Evolutionary conservation across 1,284 basidiomycete species (phyloP).

Genomic region (Rhodotorula mucilaginosa): DNA sequence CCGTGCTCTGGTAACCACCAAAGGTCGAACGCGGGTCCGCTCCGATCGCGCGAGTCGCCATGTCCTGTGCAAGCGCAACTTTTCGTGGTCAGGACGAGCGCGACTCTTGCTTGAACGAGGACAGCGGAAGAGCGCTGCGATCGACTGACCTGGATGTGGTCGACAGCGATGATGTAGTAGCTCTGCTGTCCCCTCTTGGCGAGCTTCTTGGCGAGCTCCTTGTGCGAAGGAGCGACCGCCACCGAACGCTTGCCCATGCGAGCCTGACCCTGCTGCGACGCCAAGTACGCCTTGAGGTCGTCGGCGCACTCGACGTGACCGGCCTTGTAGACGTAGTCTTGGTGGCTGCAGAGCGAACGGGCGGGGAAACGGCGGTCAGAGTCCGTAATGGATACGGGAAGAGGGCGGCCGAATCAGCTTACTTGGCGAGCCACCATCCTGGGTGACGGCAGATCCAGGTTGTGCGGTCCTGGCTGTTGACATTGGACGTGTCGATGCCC

Average conservation of each 20-base stretch:
- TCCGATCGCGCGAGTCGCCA: slow-evolving; percentile 37
- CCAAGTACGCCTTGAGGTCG: slow-evolving; percentile 28
- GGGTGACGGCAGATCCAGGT: slow-evolving; percentile 35
- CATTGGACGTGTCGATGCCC: slow-evolving; percentile 14
- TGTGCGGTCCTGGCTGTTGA: slow-evolving; percentile 20
- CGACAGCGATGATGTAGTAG: slow-evolving; percentile 33
- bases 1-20: slow-evolving; percentile 32
- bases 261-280: slow-evolving; percentile 13
- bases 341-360: slow-evolving; percentile 11
- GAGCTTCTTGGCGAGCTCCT: slow-evolving; percentile 24
- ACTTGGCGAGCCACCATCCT: slow-evolving; percentile 30
- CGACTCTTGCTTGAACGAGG: too few species aligned
- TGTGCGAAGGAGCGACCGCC: slow-evolving; percentile 8
- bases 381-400: not conserved
- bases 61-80: slow-evolving; percentile 12
- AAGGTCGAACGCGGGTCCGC: slow-evolving; percentile 7
- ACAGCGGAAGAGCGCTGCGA: too few species aligned
- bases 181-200: slow-evolving; percentile 17
- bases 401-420: not conserved
- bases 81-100: too few species aligned
- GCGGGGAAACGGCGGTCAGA: not conserved
- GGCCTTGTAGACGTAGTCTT: slow-evolving; percentile 19
- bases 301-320: slow-evolving; percentile 32
- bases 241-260: slow-evolving; percentile 21
- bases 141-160: slow-evolving; percentile 26